Evolutionary conservation across 106 monocot genomes (phyloP), one percentile per base, ranked within the genome.

Genomic region (Vanilla planifolia): DNA sequence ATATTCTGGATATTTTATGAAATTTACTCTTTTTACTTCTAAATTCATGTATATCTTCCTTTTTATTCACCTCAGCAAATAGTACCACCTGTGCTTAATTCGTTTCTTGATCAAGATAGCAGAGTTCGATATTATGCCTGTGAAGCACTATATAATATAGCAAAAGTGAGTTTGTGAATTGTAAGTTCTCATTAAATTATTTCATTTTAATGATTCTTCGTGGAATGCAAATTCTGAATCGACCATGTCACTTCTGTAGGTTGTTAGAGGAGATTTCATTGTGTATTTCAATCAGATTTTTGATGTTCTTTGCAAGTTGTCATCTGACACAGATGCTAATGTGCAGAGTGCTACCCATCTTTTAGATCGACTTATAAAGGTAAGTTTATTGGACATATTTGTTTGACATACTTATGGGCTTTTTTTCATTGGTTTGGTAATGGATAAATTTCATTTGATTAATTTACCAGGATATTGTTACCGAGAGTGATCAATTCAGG

Each of bases 271-370:
- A 64, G 98, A 98, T 61, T 92, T 98, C 46, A 92, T 98, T 60
- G 50, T 92, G 36, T 98, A 79, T 55, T 98, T 98, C 48, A 98
- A 98, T 80, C 69, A 92, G 58, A 98, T 98, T 84, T 98, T 98
- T 66, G 98, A 98, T 78, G 98, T 88, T 60, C 84, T 98, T 61
- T 98, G 98, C 65, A 98, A 92, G 72, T 92, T 98, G 20, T 92
- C 91, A 52, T 84, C 98, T 67, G 98, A 98, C 63, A 78, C 88
- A 29, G 88, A 88, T 78, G 73, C 72, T 47, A 88, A 75, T 68
- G 98, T 98, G 55, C 98, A 98, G 51, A 98, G 98, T 85, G 98
- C 98, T 65, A 90, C 98, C 73, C 98, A 98, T 82, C 88, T 98
- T 48, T 64, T 98, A 51, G 98, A 98, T 37, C 70, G 88, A 34